Base-by-base conservation (phyloP, 176 grass and related monocot genomes). In the Cenchrus purpureus region DNA sequence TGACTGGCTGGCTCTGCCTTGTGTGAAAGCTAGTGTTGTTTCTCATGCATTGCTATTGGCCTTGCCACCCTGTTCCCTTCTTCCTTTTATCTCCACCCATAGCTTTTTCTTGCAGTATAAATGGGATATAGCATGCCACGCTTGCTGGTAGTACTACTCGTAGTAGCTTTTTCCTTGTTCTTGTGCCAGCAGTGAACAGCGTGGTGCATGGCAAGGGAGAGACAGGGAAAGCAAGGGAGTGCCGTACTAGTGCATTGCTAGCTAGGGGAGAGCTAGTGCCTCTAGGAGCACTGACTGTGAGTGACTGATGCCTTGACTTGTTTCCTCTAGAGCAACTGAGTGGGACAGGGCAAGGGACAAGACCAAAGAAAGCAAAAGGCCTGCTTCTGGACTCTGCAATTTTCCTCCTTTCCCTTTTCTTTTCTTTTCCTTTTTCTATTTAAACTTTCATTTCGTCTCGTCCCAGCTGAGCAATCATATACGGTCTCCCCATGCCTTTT, bases 331-430 rank as follows among this genome's bases (percentile, higher is more conserved):
- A 20, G 9, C 69, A 22, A 8, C 1, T 8, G 45, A 9, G 70
- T 46, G 68, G 82, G 84, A 25, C 65, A 29, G 48, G 51, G 31
- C 63, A 48, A 68, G 65, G 61, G 86, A 45, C 75, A 82, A 71
- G 73, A 20, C 88, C 81, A 72, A 44, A 43, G 19, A 90, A 90
- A 87, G 89, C 68, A 79, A 80, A 91, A 68, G 76, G 28, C 58
- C 58, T 83, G 78, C 84, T 83, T 53, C 80, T 76, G 80, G 68
- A 87, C 56, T 84, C 84, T 10, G 73, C 83, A 64, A 62, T 61
- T 81, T 59, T 42, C 10, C 45, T 10, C 1, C 29, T 29, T 73
- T 77, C 6, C 10, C 17, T 64, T 86, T 77, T 29, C 17, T 19
- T 59, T 65, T 17, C 37, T 4, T 6, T 1, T 49, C 75, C 4